phyloP scores from a whole-genome alignment of 1,284 basidiomycete species.

The Tausonia pullulans region DNA sequence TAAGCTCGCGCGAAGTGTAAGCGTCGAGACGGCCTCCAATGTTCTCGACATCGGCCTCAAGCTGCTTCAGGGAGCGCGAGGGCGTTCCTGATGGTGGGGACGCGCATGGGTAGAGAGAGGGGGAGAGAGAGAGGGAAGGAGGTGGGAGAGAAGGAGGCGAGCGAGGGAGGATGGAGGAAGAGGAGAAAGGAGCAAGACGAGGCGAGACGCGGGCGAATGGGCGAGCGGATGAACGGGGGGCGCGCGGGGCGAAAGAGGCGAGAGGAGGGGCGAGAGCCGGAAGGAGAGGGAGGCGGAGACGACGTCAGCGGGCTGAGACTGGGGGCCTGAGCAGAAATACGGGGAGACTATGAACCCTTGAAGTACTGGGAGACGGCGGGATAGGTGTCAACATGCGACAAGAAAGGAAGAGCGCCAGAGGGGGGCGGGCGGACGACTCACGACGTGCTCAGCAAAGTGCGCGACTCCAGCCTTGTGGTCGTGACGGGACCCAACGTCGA shows the following conservation, averaged over 20 bases:
- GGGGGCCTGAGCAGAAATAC: not conserved
- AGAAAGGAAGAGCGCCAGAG: not conserved
- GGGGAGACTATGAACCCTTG: conserved; percentile 1
- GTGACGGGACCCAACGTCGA: conserved; percentile 92
- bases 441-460: conserved; percentile 98
- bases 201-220: not conserved
- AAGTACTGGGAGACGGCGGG: not conserved
- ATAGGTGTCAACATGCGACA: not conserved
- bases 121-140: conserved; percentile 29
- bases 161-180: not conserved
- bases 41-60: conserved; percentile 98
- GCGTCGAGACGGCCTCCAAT: conserved; percentile 96
- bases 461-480: conserved; percentile 95
- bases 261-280: not conserved
- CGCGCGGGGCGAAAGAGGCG: not conserved
- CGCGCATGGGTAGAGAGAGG: not conserved
- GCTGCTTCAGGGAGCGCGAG: conserved; percentile 74
- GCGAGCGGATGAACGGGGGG: no score
- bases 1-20: conserved; percentile 98
- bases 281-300: not conserved
- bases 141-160: conserved; percentile 7
- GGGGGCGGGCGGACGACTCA: conserved; percentile 21
- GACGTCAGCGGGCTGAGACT: not conserved
- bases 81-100: conserved; percentile 62
- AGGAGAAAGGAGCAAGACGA: not conserved